Percentiles rank a stretch among this genome's conserved stretches.
Evolutionary conservation across 805 yeast species (phyloP).

Genomic region (Deakozyma indianensis): DNA sequence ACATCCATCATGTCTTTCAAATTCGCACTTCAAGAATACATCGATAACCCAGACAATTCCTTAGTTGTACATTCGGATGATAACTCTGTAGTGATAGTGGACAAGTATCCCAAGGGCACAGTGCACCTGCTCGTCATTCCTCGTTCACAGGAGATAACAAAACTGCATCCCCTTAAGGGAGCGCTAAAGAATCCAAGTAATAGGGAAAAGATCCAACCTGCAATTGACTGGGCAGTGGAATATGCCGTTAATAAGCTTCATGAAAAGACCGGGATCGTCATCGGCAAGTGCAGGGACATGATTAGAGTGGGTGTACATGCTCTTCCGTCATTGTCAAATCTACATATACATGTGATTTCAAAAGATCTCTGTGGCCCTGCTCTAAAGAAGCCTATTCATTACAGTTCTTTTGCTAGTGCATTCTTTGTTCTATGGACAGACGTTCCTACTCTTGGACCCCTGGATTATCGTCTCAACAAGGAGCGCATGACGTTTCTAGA

Average conservation of each 20-base stretch:
- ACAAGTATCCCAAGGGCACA: not conserved
- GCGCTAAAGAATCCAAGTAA: not conserved
- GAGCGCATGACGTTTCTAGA: not conserved
- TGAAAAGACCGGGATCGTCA: not conserved
- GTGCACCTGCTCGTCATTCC: not conserved
- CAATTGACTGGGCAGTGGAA: not conserved
- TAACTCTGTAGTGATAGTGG: not conserved
- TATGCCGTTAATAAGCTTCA: not conserved
- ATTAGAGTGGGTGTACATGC: not conserved
- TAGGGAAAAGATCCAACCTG: not conserved
- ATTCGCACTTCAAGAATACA: not conserved
- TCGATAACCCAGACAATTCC: not conserved
- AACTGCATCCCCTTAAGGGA: not conserved
- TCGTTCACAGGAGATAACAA: not conserved
- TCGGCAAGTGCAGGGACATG: not conserved
- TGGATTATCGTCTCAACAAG: not conserved
- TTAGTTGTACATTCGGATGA: not conserved
- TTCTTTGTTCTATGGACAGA: not conserved
- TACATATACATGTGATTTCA: not conserved
- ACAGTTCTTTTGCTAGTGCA: not conserved
- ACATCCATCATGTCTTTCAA: not conserved
- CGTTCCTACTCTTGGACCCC: not conserved
- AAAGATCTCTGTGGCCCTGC: not conserved
- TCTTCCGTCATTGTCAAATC: not conserved
- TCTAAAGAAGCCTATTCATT: not conserved